phyloP scores from a whole-genome alignment of 2,329 filamentous ascomycete species.

The Diplodia corticola region DNA sequence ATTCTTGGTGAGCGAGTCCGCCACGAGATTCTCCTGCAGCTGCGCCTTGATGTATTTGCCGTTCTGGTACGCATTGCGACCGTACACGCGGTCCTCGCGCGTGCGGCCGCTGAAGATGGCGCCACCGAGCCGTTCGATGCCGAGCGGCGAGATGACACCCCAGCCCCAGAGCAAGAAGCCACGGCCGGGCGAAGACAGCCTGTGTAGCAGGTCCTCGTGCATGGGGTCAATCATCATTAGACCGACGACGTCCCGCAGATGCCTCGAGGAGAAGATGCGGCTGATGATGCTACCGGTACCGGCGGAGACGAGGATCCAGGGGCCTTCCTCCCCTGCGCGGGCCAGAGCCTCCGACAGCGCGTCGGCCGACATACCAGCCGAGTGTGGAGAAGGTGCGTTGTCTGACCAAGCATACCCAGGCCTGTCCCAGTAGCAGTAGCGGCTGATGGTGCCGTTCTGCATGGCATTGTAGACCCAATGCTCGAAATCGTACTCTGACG shows the following conservation, averaged over 20 bases:
- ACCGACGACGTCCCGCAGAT: constrained; percentile 71
- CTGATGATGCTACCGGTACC: constrained; percentile 87
- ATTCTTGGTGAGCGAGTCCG: constrained; percentile 77
- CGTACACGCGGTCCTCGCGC: constrained; percentile 82
- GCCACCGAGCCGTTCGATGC: constrained; percentile 75
- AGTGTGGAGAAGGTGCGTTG: constrained; percentile 89
- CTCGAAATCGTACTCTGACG: constrained; percentile 77
- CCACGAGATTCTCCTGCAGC: constrained; percentile 89
- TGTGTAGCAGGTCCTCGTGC: constrained; percentile 79
- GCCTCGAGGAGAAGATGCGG: constrained; percentile 85
- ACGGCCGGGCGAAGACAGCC: constrained; percentile 64
- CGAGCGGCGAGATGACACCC: constrained; percentile 83
- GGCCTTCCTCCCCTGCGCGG: constrained; percentile 76
- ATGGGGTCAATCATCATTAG: constrained; percentile 84
- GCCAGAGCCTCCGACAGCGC: constrained; percentile 84
- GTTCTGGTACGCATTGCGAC: constrained; percentile 72
- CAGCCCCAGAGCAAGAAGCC: constrained; percentile 86
- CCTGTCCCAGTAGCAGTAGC: constrained; percentile 95
- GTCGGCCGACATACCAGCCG: constrained; percentile 88
- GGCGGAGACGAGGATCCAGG: constrained; percentile 84
- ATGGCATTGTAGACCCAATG: constrained; percentile 75
- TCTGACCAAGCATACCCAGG: constrained; percentile 88
- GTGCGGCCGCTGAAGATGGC: constrained; percentile 80
- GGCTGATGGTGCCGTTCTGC: constrained; percentile 75
- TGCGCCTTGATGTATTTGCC: constrained; percentile 87